A percentile compares a stretch with the other conserved stretches of the same genome.
Conservation (phyloP, 2,329 filamentous ascomycete genomes). For the Elsinoe fawcettii region DNA sequence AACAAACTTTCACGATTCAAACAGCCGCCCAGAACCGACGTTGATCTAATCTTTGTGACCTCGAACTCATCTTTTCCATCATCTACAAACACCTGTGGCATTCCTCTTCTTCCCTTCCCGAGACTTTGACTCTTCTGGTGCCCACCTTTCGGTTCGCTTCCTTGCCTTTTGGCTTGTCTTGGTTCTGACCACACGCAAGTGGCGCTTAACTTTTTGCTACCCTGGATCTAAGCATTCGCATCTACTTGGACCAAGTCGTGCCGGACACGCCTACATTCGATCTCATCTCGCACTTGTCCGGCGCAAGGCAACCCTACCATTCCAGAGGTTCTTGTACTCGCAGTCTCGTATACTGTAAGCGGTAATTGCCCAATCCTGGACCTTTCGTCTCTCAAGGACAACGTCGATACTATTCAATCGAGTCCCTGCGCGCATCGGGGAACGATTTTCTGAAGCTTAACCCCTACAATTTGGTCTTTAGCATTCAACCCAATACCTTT, state of each 20-base stretch:
- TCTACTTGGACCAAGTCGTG: not conserved
- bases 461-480: not conserved
- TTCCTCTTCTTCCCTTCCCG: not conserved
- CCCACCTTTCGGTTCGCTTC: not conserved
- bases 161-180: not conserved
- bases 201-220: constrained; percentile 1
- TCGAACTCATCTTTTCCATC: not conserved
- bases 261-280: constrained; percentile 6
- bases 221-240: not conserved
- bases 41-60: constrained; percentile 1
- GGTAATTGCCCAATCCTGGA: not conserved
- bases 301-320: not conserved
- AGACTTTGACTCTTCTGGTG: not conserved
- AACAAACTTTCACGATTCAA: constrained; percentile 5
- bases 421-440: not conserved
- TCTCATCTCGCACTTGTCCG: not conserved
- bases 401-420: not conserved
- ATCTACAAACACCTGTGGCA: not conserved
- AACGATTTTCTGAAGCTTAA: not conserved
- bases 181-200: constrained; percentile 3
- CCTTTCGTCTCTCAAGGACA: not conserved
- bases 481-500: too few relatives aligned
- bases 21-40: constrained; percentile 5
- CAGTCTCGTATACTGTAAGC: not conserved
- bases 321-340: not conserved